Evolutionary conservation across 2,329 filamentous ascomycete genomes (phyloP).

Genomic region (Calonectria fujianensis): DNA sequence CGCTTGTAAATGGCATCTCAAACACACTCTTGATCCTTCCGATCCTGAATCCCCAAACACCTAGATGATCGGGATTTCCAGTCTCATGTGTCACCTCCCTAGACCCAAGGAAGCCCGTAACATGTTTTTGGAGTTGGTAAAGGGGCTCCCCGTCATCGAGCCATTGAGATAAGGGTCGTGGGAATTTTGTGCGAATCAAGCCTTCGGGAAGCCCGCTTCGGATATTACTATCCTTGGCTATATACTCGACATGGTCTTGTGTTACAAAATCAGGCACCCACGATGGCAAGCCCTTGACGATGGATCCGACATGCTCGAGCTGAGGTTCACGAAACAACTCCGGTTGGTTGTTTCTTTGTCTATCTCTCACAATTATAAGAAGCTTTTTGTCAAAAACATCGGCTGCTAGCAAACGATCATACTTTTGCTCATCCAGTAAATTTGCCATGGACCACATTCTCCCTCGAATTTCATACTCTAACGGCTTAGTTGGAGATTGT

Average conservation of each 20-base stretch:
- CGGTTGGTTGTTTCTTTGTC: neutral
- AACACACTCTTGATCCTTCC: constrained; percentile 4
- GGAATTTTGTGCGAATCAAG: neutral
- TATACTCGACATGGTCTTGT: neutral
- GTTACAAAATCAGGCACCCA: constrained; percentile 8
- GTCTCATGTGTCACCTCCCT: neutral
- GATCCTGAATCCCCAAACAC: neutral
- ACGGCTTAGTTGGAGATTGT: neutral
- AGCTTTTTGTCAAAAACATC: neutral
- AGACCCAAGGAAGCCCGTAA: too few species aligned
- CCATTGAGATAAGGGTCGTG: neutral
- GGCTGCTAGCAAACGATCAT: too few species aligned
- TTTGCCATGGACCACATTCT: too few species aligned
- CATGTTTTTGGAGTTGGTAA: neutral
- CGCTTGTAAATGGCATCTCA: constrained; percentile 4
- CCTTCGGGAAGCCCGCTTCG: neutral
- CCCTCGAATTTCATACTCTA: neutral
- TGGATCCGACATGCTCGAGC: neutral
- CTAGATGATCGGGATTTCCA: neutral
- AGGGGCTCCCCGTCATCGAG: neutral
- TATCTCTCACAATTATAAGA: neutral
- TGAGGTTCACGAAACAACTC: neutral
- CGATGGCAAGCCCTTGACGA: neutral
- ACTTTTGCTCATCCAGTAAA: too few species aligned
- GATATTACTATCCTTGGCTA: neutral